Evolutionary conservation across 2,329 filamentous ascomycete species (phyloP), one percentile per base, ranked within the genome.

Genomic region (Fusarium odoratissimum): DNA sequence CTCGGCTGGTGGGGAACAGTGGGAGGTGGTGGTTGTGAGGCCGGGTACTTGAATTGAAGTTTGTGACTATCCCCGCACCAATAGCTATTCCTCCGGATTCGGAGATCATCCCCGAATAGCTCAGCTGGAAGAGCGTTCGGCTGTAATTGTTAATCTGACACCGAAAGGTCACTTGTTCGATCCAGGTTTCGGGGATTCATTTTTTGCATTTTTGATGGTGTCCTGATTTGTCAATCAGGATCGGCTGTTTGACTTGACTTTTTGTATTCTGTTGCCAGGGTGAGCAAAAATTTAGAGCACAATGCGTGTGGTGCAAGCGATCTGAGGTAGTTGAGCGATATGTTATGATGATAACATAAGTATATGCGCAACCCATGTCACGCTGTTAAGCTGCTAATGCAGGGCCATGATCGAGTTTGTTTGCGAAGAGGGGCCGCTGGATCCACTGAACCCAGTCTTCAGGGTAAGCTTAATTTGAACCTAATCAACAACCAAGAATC

Each of bases 131-230:
- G 49, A 54, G 49, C 49, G 49, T 54, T 54, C 49, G 49, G 49
- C 49, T 54, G 49, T 54, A 54, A 54, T 54, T 54, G 49, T 54
- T 30, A 54, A 54, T 54, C 19, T 52, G 49, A 38, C 49, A 52
- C 49, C 49, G 49, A 52, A 52, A 52, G 49, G 49, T 54, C 49
- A 54, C 49, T 54, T 54, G 49, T 54, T 54, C 49, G 49, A 54
- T 54, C 49, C 49, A 54, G 49, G 49, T 54, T 54, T 54, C 49
- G 49, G 49, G 49, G 49, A 54, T 54, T n/a, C 35, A 30, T 40
- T 54, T 54, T 54, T 54, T 54, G 19, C 23, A 7, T 0, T 52
- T 28, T 28, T 19, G 0, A 6, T n/a, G n/a, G n/a, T n/a, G n/a
- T n/a, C n/a, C n/a, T n/a, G n/a, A n/a, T n/a, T 13, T 31, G 6